Percentiles rank a stretch among this genome's conserved stretches.
phyloP scores from a whole-genome alignment of 805 yeast genomes.

The Crinitomyces ghanaensis region DNA sequence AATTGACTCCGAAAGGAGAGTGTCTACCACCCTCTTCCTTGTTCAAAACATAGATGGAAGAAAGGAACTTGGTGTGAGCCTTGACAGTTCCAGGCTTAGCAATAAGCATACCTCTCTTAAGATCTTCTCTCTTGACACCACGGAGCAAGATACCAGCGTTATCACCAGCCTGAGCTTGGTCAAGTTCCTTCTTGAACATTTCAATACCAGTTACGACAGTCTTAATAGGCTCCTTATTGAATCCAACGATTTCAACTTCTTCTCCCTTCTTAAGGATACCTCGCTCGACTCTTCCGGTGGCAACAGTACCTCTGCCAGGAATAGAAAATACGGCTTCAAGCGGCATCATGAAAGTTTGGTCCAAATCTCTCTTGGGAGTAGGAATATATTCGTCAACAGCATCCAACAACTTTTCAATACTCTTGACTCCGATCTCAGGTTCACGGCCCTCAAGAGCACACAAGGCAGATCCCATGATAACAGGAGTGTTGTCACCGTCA shows the following conservation, averaged over 20 bases:
- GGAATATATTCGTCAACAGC: conserved; percentile 94
- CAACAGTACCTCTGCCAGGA: conserved; percentile 99
- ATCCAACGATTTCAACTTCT: conserved; percentile 95
- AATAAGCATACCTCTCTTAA: conserved; percentile 94
- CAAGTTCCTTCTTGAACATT: conserved; percentile 98
- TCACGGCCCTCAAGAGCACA: conserved; percentile 83
- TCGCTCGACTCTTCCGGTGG: conserved; percentile 98
- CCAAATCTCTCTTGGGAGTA: conserved; percentile 92
- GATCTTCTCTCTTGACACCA: conserved; percentile 96
- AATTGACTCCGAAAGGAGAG: conserved; percentile 92
- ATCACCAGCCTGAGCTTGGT: conserved; percentile 97
- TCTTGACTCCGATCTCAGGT: conserved; percentile 86
- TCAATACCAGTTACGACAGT: conserved; percentile 96
- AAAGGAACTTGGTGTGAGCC: conserved; percentile 88
- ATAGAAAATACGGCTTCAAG: conserved; percentile 96
- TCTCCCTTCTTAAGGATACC: conserved; percentile 97
- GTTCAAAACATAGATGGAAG: conserved; percentile 84
- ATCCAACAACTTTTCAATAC: conserved; percentile 71
- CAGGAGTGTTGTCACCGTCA: conserved; percentile 97
- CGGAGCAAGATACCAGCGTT: conserved; percentile 95
- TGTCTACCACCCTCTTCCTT: conserved; percentile 99
- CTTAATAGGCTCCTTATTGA: conserved; percentile 75
- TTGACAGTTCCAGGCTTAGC: conserved; percentile 86
- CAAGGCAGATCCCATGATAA: conserved; percentile 95
- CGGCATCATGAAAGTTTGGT: conserved; percentile 93